These are phyloP conservation scores for Russula sp. DNA, from an alignment of 768 basidiomycete species.

Conservation along the genomic window DNA sequence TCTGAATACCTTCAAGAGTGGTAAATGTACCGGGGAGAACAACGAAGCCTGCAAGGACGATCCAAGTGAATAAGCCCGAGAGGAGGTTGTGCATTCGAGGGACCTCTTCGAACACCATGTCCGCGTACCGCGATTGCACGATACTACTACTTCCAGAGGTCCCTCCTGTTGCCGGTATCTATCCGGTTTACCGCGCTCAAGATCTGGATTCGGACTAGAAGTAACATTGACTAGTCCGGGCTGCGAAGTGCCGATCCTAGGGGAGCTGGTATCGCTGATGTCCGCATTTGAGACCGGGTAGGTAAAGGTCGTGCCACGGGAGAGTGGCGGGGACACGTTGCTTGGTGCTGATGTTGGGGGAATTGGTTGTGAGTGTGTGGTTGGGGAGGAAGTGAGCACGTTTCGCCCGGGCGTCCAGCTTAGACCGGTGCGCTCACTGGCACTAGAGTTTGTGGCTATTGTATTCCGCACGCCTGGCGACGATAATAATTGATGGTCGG, in stretches of 20 bases:
- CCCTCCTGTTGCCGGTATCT: background rate
- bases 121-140: background rate
- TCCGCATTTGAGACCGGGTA: background rate
- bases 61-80: conserved; percentile 15
- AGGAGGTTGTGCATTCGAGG: conserved; percentile 1
- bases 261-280: background rate
- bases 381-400: background rate
- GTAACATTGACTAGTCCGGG: background rate
- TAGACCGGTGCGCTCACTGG: background rate
- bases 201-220: background rate
- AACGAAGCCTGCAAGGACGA: conserved; percentile 18
- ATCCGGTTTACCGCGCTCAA: background rate
- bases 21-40: conserved; percentile 16
- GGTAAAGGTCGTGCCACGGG: background rate
- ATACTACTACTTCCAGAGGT: background rate
- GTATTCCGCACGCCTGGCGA: background rate
- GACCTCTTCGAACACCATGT: conserved; percentile 13
- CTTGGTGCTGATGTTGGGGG: background rate
- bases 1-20: background rate
- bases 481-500: background rate
- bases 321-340: background rate
- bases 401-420: background rate
- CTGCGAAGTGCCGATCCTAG: background rate
- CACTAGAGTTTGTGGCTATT: background rate
- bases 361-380: background rate